Evolutionary conservation across 257 asterid genomes (phyloP), one percentile per base, ranked within the genome.

Genomic region (Solanum virginianum): DNA sequence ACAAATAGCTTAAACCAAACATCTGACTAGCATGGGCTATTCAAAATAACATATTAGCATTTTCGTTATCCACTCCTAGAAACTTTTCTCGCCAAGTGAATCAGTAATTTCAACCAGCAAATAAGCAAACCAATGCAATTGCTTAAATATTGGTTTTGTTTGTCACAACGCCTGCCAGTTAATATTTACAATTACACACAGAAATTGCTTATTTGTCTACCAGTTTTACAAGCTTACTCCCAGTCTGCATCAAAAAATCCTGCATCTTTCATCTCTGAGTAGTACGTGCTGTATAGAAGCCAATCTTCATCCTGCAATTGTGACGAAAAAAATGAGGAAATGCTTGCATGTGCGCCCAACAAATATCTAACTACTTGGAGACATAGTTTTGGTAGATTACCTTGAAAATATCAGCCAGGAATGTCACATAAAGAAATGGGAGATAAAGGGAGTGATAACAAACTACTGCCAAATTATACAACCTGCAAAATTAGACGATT

Each of bases 211-310:
- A 63, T 59, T 43, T 22, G 18, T 54, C 29, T 75, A 57, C 74
- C 80, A 54, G 79, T 79, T 87, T 75, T 83, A 87, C 82, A 29
- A 10, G 62, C 54, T 86, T 93, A 93, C 75, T 95, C 97, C 96
- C 95, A 89, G 29, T 92, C 98, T 3, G 94, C 88, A 84, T 95
- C 97, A 72, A 93, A 93, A 87, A 95, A 95, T 5, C 98, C 98
- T 12, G 98, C 97, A 89, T 95, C 98, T 86, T 90, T 92, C 98
- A 95, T 95, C 91, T 95, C 98, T 36, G 98, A 91, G 88, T 95
- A 95, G 79, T 94, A 95, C 68, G 96, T 97, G 72, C 89, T 91
- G 84, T 95, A 98, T 91, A 95, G 86, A 81, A 94, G 98, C 98
- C 96, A 95, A 84, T 95, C 98, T 88, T 95, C 96, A 88, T 95